These are phyloP conservation scores for Trichophyton benhamiae DNA, from an alignment of 2,329 filamentous ascomycete genomes.

Conservation along the genomic window DNA sequence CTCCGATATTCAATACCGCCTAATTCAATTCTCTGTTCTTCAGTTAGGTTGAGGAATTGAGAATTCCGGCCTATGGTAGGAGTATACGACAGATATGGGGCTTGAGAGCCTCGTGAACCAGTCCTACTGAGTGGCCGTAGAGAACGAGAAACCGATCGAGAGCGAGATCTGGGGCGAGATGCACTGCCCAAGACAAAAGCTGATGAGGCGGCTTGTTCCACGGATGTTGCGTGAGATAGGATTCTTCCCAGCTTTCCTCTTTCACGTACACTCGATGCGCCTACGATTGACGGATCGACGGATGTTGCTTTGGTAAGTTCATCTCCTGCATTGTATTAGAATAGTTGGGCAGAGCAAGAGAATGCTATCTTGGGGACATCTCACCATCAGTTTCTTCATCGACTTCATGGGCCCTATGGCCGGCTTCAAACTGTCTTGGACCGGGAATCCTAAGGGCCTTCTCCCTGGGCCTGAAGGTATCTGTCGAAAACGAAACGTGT, in stretches of 20 bases:
- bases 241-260: conserved; percentile 6
- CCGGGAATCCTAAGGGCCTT: conserved; percentile 13
- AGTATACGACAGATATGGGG: conserved; percentile 33
- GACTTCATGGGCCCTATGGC: conserved; percentile 18
- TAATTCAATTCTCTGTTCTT: conserved; percentile 33
- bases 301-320: conserved; percentile 10
- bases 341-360: not conserved
- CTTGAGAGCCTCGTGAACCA: conserved; percentile 15
- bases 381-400: conserved; percentile 13
- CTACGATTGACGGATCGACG: not conserved
- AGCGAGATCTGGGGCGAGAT: conserved; percentile 9
- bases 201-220: conserved; percentile 29
- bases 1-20: conserved; percentile 43
- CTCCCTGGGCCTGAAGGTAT: conserved; percentile 12
- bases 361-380: not conserved
- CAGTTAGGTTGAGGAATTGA: conserved; percentile 34
- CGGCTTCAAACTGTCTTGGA: conserved; percentile 14
- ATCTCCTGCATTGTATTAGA: not conserved
- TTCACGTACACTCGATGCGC: conserved; percentile 4
- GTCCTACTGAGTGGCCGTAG: conserved; percentile 7
- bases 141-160: conserved; percentile 6
- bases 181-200: conserved; percentile 29
- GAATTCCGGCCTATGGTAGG: conserved; percentile 38
- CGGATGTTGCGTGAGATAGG: conserved; percentile 24
- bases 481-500: conserved; percentile 13